Percentiles rank a stretch among this genome's conserved stretches.
phyloP scores from a whole-genome alignment of 495 filamentous ascomycete species.

The Cryomyces minteri region DNA sequence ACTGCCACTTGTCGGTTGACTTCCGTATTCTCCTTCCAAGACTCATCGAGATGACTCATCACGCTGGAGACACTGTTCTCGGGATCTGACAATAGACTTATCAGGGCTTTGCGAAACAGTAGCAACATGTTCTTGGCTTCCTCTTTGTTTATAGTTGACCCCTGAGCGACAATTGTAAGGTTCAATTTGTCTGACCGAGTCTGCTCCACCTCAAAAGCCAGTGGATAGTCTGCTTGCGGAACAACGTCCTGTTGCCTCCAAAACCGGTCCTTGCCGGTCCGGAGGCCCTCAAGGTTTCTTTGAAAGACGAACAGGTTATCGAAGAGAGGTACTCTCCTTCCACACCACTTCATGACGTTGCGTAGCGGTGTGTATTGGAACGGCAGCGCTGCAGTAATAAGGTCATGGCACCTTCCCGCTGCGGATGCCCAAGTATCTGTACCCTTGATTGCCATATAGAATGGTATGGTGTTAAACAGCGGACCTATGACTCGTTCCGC shows the following conservation, averaged over 20 bases:
- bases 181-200: conserved; percentile 23
- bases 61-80: conserved; percentile 4
- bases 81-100: conserved; percentile 5
- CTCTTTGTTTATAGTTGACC: conserved; percentile 15
- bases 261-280: conserved; percentile 16
- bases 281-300: conserved; percentile 19
- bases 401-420: conserved; percentile 36
- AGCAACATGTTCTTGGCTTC: conserved; percentile 21
- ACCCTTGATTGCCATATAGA: conserved; percentile 27
- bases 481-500: conserved; percentile 62
- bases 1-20: neutral
- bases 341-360: conserved; percentile 53
- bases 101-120: conserved; percentile 19
- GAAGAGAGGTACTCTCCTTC: conserved; percentile 40
- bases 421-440: conserved; percentile 32
- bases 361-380: conserved; percentile 57
- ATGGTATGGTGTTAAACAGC: conserved; percentile 80
- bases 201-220: conserved; percentile 54
- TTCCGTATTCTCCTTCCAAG: neutral
- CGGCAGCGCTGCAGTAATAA: conserved; percentile 36
- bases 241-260: conserved; percentile 36
- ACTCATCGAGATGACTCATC: neutral
- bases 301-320: conserved; percentile 81
- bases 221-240: conserved; percentile 42
- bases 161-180: conserved; percentile 35